A percentile compares a stretch with the other conserved stretches of the same genome.
Conservation (phyloP, 2,329 filamentous ascomycete genomes). For the Cercospora sp. region DNA sequence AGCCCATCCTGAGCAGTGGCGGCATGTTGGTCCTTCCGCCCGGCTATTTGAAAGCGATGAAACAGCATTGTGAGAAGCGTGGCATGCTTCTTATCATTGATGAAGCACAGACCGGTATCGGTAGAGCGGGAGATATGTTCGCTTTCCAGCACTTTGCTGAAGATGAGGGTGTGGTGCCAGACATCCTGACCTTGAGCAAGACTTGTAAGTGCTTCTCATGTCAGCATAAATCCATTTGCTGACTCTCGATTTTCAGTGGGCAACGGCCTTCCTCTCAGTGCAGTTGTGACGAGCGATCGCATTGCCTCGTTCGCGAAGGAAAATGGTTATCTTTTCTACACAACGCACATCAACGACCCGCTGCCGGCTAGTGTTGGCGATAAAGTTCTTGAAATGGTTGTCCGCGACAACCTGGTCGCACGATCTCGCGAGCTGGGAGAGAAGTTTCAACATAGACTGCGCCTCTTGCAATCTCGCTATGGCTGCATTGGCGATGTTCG, state of each 20-base stretch:
- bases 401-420: conserved; percentile 31
- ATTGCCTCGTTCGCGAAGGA: conserved; percentile 29
- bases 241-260: conserved; percentile 24
- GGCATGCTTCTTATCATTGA: not conserved
- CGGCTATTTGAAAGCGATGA: conserved; percentile 60
- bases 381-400: conserved; percentile 38
- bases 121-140: not conserved
- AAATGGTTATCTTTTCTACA: conserved; percentile 34
- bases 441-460: conserved; percentile 30
- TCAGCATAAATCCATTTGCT: not conserved
- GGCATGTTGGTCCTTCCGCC: conserved; percentile 61
- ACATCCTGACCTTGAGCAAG: conserved; percentile 50
- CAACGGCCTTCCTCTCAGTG: conserved; percentile 35
- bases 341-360: conserved; percentile 38
- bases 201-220: conserved; percentile 19
- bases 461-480: conserved; percentile 29
- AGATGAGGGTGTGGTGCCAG: conserved; percentile 47
- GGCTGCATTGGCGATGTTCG: conserved; percentile 38
- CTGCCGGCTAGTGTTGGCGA: conserved; percentile 35
- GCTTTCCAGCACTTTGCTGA: conserved; percentile 52
- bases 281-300: conserved; percentile 32
- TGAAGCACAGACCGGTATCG: not conserved
- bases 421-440: conserved; percentile 26
- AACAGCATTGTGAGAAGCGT: conserved; percentile 52
- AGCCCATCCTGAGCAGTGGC: conserved; percentile 60